These are phyloP conservation scores for Coriolopsis trogii DNA, from an alignment of 1,284 basidiomycete genomes.

Conservation along the genomic window DNA sequence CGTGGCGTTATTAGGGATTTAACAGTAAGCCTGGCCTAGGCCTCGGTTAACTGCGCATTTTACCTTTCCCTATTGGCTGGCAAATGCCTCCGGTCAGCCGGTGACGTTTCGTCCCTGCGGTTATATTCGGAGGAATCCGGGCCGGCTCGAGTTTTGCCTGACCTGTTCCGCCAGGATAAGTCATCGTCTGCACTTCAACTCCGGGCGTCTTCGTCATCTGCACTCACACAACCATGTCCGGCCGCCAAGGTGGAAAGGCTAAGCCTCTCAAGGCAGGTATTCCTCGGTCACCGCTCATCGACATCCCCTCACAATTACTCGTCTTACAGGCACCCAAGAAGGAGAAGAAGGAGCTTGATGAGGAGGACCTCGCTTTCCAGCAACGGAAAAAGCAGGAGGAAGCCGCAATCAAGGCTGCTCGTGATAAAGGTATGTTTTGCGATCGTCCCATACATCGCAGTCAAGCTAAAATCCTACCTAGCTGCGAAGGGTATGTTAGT, in stretches of 20 bases:
- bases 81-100: too few species aligned
- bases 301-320: background rate
- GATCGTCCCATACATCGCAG: slow-evolving; percentile 6
- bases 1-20: too few species aligned
- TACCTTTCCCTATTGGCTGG: background rate
- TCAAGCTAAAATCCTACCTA: slow-evolving; percentile 30
- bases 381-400: slow-evolving; percentile 73
- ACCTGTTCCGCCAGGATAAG: too few species aligned
- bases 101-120: background rate
- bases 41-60: too few species aligned
- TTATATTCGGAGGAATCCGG: background rate
- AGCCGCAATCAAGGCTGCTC: slow-evolving; percentile 67
- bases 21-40: too few species aligned
- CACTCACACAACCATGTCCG: slow-evolving; percentile 50
- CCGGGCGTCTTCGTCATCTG: background rate
- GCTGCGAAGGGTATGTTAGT: slow-evolving; percentile 60
- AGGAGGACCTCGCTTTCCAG: slow-evolving; percentile 73
- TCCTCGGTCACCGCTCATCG: background rate
- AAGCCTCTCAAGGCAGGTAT: slow-evolving; percentile 70
- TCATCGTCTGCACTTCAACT: background rate
- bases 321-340: slow-evolving; percentile 73
- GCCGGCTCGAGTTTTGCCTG: too few species aligned
- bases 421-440: slow-evolving; percentile 54
- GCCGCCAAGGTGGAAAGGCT: slow-evolving; percentile 78
- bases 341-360: slow-evolving; percentile 69